Conservation (phyloP, 768 basidiomycete genomes). For the Boletus rex-veris region DNA sequence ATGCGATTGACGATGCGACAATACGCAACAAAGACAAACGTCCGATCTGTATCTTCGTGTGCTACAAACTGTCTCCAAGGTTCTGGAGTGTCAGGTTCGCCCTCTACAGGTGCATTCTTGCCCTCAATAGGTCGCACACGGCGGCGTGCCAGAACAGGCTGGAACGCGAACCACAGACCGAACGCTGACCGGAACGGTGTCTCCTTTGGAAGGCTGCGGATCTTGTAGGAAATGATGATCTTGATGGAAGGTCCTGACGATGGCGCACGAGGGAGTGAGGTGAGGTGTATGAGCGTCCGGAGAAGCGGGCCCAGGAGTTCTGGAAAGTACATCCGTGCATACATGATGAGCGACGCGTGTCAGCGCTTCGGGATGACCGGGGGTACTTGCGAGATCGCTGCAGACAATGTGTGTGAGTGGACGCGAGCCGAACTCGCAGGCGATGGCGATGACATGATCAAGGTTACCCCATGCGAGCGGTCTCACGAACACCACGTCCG, state of each 20-base stretch:
- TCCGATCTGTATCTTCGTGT: constrained; percentile 36
- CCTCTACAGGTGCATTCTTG: not conserved
- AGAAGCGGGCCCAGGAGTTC: constrained; percentile 75
- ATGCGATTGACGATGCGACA: constrained; percentile 59
- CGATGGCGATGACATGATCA: constrained; percentile 40
- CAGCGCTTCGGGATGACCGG: not conserved
- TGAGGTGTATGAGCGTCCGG: constrained; percentile 68
- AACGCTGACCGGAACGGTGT: constrained; percentile 76
- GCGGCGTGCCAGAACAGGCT: constrained; percentile 42
- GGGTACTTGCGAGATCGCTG: constrained; percentile 71
- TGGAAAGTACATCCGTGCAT: constrained; percentile 75
- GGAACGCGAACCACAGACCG: constrained; percentile 71
- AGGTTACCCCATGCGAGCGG: constrained; percentile 71
- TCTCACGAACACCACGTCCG: constrained; percentile 35
- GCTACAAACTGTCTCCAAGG: constrained; percentile 44
- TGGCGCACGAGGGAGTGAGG: constrained; percentile 46
- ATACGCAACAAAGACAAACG: constrained; percentile 60
- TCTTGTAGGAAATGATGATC: constrained; percentile 72
- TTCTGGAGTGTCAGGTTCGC: not conserved
- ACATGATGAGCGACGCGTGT: not conserved
- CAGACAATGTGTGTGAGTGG: constrained; percentile 67
- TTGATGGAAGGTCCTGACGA: constrained; percentile 19
- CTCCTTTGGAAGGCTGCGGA: constrained; percentile 71
- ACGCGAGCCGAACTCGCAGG: constrained; percentile 33
- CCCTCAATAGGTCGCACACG: not conserved